phyloP scores from a whole-genome alignment of 495 filamentous ascomycete genomes.

The Corynascus novoguineensis region DNA sequence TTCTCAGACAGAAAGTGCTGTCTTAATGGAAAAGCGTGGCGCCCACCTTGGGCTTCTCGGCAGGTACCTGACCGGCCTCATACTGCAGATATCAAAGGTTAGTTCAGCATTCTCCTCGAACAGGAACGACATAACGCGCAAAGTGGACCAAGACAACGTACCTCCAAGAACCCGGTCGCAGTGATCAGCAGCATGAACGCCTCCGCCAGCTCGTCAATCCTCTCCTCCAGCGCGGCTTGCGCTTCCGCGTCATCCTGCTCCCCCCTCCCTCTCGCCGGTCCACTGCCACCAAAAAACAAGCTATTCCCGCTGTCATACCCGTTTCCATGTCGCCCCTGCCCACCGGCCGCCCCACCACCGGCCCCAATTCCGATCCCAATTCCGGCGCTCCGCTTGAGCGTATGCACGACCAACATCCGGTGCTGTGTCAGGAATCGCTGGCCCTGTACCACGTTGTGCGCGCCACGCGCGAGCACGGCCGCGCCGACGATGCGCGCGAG shows the following conservation, averaged over 20 bases:
- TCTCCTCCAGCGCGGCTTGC: conserved; percentile 35
- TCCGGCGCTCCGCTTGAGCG: conserved; percentile 85
- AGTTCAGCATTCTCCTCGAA: too few relatives aligned
- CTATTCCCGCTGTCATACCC: not conserved
- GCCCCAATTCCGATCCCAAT: conserved; percentile 55
- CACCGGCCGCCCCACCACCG: not conserved
- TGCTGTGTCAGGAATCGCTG: conserved; percentile 73
- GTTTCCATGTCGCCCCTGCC: not conserved
- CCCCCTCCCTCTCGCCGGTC: conserved; percentile 6
- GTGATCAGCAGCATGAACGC: conserved; percentile 53
- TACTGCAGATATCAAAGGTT: conserved; percentile 28
- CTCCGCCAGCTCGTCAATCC: conserved; percentile 51
- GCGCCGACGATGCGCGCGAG: conserved; percentile 76
- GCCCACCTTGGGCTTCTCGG: conserved; percentile 22
- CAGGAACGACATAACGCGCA: too few relatives aligned
- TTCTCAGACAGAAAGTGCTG: not conserved
- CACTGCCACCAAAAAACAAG: not conserved
- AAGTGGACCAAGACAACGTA: conserved; percentile 30
- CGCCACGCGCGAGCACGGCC: conserved; percentile 68
- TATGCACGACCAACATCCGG: conserved; percentile 69
- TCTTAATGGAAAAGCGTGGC: conserved; percentile 25
- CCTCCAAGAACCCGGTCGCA: conserved; percentile 57
- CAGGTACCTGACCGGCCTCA: conserved; percentile 34
- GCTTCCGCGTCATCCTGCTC: conserved; percentile 26
- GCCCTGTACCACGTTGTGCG: conserved; percentile 75